A percentile compares a stretch with the other conserved stretches of the same genome.
Evolutionary conservation across 1,284 basidiomycete genomes (phyloP).

Genomic region (Sanghuangporus weigelae): DNA sequence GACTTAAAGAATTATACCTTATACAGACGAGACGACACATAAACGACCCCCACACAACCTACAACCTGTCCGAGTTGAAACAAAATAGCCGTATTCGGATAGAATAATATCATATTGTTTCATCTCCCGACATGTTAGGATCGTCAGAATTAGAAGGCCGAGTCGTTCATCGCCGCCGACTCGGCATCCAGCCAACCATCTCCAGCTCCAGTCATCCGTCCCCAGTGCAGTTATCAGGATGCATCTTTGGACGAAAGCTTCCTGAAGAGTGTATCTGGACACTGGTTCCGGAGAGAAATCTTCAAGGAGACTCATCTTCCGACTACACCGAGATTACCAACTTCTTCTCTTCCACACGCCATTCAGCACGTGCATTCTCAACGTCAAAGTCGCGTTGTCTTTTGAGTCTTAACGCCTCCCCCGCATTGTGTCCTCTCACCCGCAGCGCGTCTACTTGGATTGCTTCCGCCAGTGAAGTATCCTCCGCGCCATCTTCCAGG

Average conservation of each 20-base stretch:
- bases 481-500: background rate
- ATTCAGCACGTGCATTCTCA: constrained; percentile 56
- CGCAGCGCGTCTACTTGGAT: background rate
- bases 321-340: constrained; percentile 32
- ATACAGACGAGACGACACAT: background rate
- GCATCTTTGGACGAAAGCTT: background rate
- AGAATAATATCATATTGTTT: background rate
- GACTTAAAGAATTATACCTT: background rate
- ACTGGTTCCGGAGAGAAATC: background rate
- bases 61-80: background rate
- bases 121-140: background rate
- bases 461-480: constrained; percentile 6
- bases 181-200: no score
- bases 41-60: background rate
- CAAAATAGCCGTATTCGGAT: no score
- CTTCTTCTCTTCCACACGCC: constrained; percentile 47
- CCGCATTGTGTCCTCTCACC: constrained; percentile 13
- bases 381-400: constrained; percentile 52
- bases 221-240: background rate
- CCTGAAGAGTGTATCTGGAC: background rate
- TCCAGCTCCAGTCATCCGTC: no score
- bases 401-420: constrained; percentile 42
- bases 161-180: no score
- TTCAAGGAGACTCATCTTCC: background rate
- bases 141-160: background rate